Conservation (phyloP, 768 basidiomycete genomes). For the Boletus vermiculosoides region DNA sequence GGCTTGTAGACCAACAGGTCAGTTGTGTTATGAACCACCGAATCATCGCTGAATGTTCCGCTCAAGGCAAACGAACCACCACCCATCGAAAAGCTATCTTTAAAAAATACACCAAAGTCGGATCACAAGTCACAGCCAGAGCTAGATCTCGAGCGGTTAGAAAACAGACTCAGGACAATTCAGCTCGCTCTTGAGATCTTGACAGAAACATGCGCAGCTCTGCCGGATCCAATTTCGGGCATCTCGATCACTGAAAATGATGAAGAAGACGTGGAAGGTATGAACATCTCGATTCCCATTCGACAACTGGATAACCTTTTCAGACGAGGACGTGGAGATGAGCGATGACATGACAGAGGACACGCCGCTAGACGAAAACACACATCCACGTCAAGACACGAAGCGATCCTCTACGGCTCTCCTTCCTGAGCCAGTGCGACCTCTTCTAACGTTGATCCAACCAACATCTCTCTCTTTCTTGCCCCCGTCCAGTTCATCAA, state of each 20-base stretch:
- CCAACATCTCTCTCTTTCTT: constrained; percentile 84
- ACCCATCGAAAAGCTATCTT: constrained; percentile 52
- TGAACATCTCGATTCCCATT: background rate
- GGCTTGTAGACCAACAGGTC: constrained; percentile 53
- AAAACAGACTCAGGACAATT: constrained; percentile 67
- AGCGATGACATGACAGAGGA: constrained; percentile 29
- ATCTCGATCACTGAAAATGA: constrained; percentile 34
- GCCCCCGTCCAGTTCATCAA: constrained; percentile 62
- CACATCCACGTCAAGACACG: constrained; percentile 20
- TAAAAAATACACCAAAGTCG: constrained; percentile 66
- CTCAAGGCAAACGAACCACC: constrained; percentile 47
- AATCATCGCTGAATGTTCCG: constrained; percentile 1
- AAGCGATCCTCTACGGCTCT: constrained; percentile 34
- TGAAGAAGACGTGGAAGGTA: constrained; percentile 40
- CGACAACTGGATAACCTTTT: constrained; percentile 35
- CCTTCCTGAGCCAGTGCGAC: constrained; percentile 62
- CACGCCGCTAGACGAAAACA: constrained; percentile 24
- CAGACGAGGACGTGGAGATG: constrained; percentile 45
- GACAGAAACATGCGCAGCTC: constrained; percentile 82
- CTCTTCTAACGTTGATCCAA: constrained; percentile 65
- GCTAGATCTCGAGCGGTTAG: constrained; percentile 68
- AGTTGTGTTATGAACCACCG: constrained; percentile 6
- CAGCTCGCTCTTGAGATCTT: constrained; percentile 86
- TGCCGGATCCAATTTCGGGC: constrained; percentile 69
- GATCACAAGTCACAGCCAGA: constrained; percentile 75